phyloP scores from a whole-genome alignment of 139 green algal genomes.

The Marvania coccoides region DNA sequence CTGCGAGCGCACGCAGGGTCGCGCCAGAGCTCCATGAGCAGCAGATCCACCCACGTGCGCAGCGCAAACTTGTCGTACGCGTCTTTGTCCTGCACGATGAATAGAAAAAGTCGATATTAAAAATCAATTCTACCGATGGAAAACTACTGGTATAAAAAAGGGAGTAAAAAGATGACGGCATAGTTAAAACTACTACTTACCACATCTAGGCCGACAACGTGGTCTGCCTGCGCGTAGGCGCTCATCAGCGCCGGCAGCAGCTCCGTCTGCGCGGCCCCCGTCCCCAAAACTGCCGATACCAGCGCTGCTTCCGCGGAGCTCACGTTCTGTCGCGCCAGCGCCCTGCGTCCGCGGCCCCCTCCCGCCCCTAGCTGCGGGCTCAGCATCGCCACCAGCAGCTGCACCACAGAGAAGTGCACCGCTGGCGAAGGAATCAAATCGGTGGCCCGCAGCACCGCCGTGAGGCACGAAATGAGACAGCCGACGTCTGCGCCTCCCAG shows the following conservation, averaged over 20 bases:
- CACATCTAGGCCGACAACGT: conserved; percentile 77
- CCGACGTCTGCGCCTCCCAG: conserved; percentile 27
- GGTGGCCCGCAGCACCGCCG: conserved; percentile 42
- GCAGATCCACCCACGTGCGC: conserved; percentile 36
- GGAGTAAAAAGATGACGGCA: background rate
- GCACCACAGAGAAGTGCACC: conserved; percentile 47
- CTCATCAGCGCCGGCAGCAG: conserved; percentile 68
- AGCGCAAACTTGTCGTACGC: conserved; percentile 65
- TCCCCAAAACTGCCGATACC: conserved; percentile 59
- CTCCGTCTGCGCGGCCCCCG: conserved; percentile 26
- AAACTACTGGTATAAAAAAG: too few species aligned
- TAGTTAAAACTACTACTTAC: conserved; percentile 35
- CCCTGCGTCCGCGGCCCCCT: background rate
- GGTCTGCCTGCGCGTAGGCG: conserved; percentile 57
- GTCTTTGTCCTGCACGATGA: conserved; percentile 17
- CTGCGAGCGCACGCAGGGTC: conserved; percentile 42
- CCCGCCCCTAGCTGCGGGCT: conserved; percentile 25
- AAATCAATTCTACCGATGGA: background rate
- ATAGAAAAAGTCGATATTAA: background rate
- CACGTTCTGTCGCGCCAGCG: conserved; percentile 11
- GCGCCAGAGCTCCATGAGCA: conserved; percentile 67
- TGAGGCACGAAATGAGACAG: conserved; percentile 31
- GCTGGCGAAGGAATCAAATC: conserved; percentile 37
- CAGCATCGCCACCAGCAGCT: conserved; percentile 65
- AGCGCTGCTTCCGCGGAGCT: conserved; percentile 50